Base-by-base conservation (phyloP, 176 grass and related monocot genomes). In the Hordeum marinum region DNA sequence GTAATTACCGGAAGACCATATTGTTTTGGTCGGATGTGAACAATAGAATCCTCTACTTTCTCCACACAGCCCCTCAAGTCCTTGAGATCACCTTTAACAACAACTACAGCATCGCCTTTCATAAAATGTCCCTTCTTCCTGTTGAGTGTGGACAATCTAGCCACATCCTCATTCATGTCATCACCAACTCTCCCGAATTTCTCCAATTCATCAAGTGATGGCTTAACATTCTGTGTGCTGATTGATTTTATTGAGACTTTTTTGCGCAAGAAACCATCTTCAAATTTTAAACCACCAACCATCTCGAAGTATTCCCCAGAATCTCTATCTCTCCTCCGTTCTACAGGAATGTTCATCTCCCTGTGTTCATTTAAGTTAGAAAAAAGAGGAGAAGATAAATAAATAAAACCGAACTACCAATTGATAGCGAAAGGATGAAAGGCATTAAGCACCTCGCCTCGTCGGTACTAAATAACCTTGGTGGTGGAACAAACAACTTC, bases 81-180 rank as follows among this genome's bases (percentile, higher is more conserved):
- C 78, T 92, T 94, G 1, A 92, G 88, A 70, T 92, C 95, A 31
- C 92, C 95, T 36, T 85, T 87, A 24, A 91, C 79, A 72, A 94
- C 85, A 89, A 97, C 89, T 36, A 97, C 95, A 63, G 88, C 86
- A 91, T 97, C 95, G 39, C 92, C 88, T 85, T 97, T 97, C 90
- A 94, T 89, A 41, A 97, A 97, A 80, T 97, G 90, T 12, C 90
- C 86, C 32, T 92, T 97, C 72, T 92, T 94, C 80, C 92, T 94
- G 72, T 91, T 94, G 76, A 97, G 87, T 80, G 92, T 88, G 29
- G 94, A 94, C 62, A 97, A 87, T 40, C 87, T 92, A 48, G 91
- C 87, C 24, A 92, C 71, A 68, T 94, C 92, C 57, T 87, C 88
- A 89, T 87, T 90, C 8, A 76, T 39, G 66, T 91, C 95, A 75